These are phyloP conservation scores for Capronia americana DNA, from an alignment of 2,329 filamentous ascomycete genomes.

Conservation along the genomic window DNA sequence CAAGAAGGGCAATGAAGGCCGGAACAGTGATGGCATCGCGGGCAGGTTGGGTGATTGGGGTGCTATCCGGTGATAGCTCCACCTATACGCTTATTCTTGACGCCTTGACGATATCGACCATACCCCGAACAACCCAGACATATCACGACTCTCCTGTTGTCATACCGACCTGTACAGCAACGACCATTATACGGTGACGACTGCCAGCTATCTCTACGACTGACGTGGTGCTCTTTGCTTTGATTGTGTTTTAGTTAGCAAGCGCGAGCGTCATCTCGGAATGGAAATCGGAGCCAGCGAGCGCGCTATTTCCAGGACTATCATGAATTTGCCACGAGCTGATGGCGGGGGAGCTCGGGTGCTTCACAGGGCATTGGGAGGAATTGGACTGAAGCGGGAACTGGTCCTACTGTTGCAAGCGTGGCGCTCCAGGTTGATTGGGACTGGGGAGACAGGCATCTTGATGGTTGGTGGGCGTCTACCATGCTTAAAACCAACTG, in stretches of 20 bases:
- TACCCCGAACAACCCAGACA: conserved; percentile 2
- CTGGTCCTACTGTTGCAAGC: conserved; percentile 17
- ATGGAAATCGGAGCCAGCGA: conserved; percentile 13
- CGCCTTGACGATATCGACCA: conserved; percentile 1
- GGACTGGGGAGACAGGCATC: not conserved
- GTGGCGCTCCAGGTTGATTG: conserved; percentile 14
- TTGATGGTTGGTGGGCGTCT: not conserved
- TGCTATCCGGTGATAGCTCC: conserved; percentile 67
- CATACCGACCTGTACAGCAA: conserved; percentile 16
- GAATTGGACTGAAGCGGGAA: conserved; percentile 3
- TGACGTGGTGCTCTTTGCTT: conserved; percentile 10
- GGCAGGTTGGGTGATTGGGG: conserved; percentile 77
- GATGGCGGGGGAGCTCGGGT: conserved; percentile 2
- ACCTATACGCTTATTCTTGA: not conserved
- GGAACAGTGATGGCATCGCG: conserved; percentile 43
- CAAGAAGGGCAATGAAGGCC: conserved; percentile 74
- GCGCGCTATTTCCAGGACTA: conserved; percentile 16
- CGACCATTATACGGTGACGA: not conserved
- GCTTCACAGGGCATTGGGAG: not conserved
- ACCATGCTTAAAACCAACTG: not conserved
- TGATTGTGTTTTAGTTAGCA: conserved; percentile 14
- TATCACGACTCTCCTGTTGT: conserved; percentile 1
- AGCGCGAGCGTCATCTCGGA: conserved; percentile 14
- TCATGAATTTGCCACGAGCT: conserved; percentile 21
- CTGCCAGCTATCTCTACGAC: conserved; percentile 8